phyloP scores from a whole-genome alignment of 192 early-diverging fungal species.

The Coemansia sp. region DNA sequence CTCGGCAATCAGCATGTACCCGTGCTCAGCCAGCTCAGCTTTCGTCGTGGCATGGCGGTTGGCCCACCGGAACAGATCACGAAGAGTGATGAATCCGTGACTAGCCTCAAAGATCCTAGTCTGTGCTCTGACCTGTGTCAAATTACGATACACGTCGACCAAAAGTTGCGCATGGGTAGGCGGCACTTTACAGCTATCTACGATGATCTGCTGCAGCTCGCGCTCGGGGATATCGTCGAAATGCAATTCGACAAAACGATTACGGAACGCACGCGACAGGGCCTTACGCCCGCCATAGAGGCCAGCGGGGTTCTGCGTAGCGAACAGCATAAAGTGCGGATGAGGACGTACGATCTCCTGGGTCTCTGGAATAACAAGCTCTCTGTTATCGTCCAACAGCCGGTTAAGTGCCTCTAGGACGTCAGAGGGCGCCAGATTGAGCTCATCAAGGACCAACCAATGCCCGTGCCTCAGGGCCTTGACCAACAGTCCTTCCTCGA shows the following conservation, averaged over 20 bases:
- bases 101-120: constrained; percentile 93
- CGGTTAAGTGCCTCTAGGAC: constrained; percentile 98
- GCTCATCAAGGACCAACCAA: constrained; percentile 98
- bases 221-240: constrained; percentile 94
- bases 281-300: constrained; percentile 96
- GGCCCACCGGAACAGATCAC: constrained; percentile 98
- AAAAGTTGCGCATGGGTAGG: constrained; percentile 84
- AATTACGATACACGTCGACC: constrained; percentile 80
- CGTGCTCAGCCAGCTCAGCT: constrained; percentile 88
- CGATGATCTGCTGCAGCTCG: constrained; percentile 90
- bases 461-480: constrained; percentile 90
- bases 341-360: constrained; percentile 92
- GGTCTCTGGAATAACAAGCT: constrained; percentile 94
- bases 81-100: constrained; percentile 91
- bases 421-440: constrained; percentile 97
- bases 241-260: constrained; percentile 95
- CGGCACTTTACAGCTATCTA: constrained; percentile 78
- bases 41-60: constrained; percentile 74
- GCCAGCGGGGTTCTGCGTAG: constrained; percentile 99
- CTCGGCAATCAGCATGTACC: constrained; percentile 94
- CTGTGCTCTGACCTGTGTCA: constrained; percentile 72
- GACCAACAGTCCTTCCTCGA: constrained; percentile 94
- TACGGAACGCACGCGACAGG: constrained; percentile 94
- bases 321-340: constrained; percentile 95
- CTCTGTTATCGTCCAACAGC: constrained; percentile 95